phyloP scores from a whole-genome alignment of 441 rosid species.

The Cnidoscolus chayamansa region DNA sequence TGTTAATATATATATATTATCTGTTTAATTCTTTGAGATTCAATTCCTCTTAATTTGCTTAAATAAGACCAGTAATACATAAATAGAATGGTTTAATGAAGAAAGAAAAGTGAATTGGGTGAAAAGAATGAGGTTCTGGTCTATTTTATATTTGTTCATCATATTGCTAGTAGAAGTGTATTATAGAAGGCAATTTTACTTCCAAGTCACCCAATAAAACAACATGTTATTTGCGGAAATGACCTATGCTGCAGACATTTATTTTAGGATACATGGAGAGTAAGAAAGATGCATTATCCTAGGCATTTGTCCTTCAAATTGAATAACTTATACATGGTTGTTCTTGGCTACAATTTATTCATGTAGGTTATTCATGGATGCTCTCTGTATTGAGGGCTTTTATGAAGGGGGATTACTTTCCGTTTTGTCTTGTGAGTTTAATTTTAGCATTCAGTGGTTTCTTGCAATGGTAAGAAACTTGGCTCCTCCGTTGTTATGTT shows the following conservation, averaged over 20 bases:
- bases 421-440: background rate
- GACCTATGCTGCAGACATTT: background rate
- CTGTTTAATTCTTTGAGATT: background rate
- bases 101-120: background rate
- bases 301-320: background rate
- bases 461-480: background rate
- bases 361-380: background rate
- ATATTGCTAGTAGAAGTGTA: too few species aligned
- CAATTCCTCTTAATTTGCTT: slow-evolving; percentile 2
- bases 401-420: background rate
- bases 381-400: background rate
- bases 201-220: too few species aligned
- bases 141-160: too few species aligned
- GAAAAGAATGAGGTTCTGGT: background rate
- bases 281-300: background rate
- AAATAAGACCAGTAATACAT: background rate
- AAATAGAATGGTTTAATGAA: background rate
- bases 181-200: too few species aligned
- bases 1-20: background rate
- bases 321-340: background rate
- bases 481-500: background rate
- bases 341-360: background rate
- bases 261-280: background rate
- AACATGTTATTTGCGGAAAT: too few species aligned
- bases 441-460: background rate